Evolutionary conservation across 2,329 filamentous ascomycete species (phyloP).

Genomic region (Septoria linicola): DNA sequence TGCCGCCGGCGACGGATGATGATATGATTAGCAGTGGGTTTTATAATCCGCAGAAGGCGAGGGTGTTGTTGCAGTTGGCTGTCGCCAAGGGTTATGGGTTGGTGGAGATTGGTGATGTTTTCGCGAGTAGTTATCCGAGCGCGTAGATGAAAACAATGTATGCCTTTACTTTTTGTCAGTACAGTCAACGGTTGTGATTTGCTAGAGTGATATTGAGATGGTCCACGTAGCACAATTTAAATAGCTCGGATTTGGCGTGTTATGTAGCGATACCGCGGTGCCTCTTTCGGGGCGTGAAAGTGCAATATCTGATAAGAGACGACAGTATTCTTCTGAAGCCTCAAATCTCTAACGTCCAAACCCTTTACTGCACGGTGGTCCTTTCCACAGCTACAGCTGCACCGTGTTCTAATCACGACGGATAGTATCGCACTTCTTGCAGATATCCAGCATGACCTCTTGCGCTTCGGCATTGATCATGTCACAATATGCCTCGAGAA

Average conservation of each 20-base stretch:
- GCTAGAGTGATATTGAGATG: too few species aligned
- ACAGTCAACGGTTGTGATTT: too few species aligned
- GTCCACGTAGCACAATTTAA: too few species aligned
- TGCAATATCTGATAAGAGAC: too few species aligned
- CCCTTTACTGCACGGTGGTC: not conserved
- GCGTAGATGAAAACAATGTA: conserved; percentile 8
- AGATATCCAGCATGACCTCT: conserved; percentile 11
- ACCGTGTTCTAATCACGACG: not conserved
- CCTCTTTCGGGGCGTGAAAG: too few species aligned
- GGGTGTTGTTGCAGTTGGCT: conserved; percentile 50
- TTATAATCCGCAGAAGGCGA: conserved; percentile 57
- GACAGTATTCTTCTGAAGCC: too few species aligned
- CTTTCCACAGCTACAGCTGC: not conserved
- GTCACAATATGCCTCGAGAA: conserved; percentile 5
- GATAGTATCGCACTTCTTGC: conserved; percentile 11
- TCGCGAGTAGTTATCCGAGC: conserved; percentile 25
- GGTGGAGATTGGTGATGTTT: conserved; percentile 48
- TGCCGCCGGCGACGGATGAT: conserved; percentile 37
- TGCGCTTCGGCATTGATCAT: conserved; percentile 3
- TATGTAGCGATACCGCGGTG: too few species aligned
- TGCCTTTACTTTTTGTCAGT: too few species aligned
- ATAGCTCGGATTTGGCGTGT: too few species aligned
- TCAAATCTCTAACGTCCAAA: not conserved
- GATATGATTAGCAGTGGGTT: conserved; percentile 50
- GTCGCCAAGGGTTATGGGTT: conserved; percentile 34